Base-by-base conservation (phyloP, 1,139 yeast genomes). In the Zygosaccharomyces pseudobailii region DNA sequence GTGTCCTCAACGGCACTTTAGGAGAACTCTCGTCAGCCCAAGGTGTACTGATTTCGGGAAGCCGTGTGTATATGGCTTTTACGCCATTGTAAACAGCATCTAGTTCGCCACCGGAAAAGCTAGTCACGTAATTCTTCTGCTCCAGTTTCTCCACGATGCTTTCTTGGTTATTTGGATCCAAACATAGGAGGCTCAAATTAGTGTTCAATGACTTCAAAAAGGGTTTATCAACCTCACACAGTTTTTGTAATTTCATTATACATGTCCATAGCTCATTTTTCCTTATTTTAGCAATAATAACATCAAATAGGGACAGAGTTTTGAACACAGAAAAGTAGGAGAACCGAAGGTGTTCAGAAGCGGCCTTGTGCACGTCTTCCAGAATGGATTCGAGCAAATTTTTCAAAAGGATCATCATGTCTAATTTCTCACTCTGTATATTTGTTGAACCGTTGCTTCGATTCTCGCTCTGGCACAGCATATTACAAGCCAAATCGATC, bases 261-360 rank as follows among this genome's bases (percentile, higher is more conserved):
- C 55, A 54, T 21, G 52, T 50, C 52, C 62, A 50, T 22, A 63
- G 32, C 19, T 63, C 58, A 24, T 58, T 61, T 31, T 57, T 59
- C 31, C 55, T 53, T 21, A 57, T 44, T 23, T 55, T 52, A 36
- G 58, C 56, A 19, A 59, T 49, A 10, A 65, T 52, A n/a, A 58
- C 55, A 44, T 65, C 68, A 49, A 61, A 61, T 39, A 62, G 53
- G 4, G 63, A 50, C 19, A 63, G 42, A 53, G 62, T 55, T 38
- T 65, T 64, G 53, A 65, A 65, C 4, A 57, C 59, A 4, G 68
- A 58, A 41, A 59, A 64, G 40, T 61, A 62, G 3, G 62, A 53
- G 36, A 61, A 61, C 46, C 67, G 56, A 23, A 63, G 47, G 36
- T 58, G 46, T 20, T 48, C 49, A 1, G 66, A 57, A 6, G 58